Conservation (phyloP, 1,284 basidiomycete genomes). For the Moesziomyces sp. region DNA sequence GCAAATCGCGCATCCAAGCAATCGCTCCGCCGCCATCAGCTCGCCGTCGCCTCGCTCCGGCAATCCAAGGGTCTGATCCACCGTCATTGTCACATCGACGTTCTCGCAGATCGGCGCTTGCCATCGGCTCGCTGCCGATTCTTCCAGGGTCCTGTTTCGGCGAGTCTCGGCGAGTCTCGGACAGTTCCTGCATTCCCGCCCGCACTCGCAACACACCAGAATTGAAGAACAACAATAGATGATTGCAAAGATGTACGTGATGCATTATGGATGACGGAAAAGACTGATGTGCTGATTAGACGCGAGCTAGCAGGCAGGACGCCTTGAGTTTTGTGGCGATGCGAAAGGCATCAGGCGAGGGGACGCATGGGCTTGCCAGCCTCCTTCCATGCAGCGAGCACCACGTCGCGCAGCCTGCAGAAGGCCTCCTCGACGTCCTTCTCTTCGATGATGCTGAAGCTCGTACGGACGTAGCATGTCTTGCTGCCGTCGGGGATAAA, state of each 20-base stretch:
- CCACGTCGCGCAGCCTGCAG: conserved; percentile 48
- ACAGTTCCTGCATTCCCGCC: too few relatives aligned
- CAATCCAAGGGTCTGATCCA: not conserved
- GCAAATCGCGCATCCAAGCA: not conserved
- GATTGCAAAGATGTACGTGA: not conserved
- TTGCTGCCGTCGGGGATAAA: conserved; percentile 61
- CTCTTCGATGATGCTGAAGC: conserved; percentile 59
- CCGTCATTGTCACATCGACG: not conserved
- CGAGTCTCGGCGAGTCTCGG: too few relatives aligned
- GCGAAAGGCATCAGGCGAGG: conserved; percentile 1
- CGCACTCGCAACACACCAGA: too few relatives aligned
- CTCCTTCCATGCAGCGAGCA: conserved; percentile 60
- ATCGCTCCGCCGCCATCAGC: not conserved
- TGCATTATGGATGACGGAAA: too few relatives aligned
- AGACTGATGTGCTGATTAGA: too few relatives aligned
- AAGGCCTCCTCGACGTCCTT: conserved; percentile 60
- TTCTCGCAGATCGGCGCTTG: not conserved
- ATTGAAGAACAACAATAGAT: not conserved
- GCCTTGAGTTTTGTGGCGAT: too few relatives aligned
- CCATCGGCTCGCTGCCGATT: not conserved
- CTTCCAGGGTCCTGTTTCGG: not conserved
- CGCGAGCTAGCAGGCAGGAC: too few relatives aligned
- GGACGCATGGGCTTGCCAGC: conserved; percentile 33
- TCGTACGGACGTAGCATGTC: conserved; percentile 60
- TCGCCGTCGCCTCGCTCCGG: not conserved